Percentiles rank a stretch among this genome's conserved stretches.
phyloP scores from a whole-genome alignment of 495 filamentous ascomycete species.

The Aspergillus sparsus region DNA sequence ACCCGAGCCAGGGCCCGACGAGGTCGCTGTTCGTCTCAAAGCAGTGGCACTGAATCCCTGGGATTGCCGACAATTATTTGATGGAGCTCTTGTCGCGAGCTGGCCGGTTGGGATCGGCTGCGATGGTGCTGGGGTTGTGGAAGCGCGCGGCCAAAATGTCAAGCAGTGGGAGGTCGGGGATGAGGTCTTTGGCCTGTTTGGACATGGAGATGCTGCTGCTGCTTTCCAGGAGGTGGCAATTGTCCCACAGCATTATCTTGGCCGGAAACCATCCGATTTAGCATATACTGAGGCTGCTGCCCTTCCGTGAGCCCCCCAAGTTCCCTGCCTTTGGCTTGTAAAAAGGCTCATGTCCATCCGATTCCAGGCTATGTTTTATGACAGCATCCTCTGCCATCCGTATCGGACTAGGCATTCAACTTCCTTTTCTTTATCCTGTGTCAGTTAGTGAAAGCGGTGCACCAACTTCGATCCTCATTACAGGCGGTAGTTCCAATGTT shows the following conservation, averaged over 20 bases:
- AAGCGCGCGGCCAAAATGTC: neutral
- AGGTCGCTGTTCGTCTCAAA: slow-evolving; percentile 1
- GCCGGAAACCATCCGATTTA: neutral
- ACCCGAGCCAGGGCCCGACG: neutral
- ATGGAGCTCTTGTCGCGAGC: neutral
- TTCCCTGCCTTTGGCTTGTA: neutral
- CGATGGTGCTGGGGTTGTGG: neutral
- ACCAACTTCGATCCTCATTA: slow-evolving; percentile 1
- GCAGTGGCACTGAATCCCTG: neutral
- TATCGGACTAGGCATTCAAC: neutral
- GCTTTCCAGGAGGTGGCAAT: slow-evolving; percentile 8
- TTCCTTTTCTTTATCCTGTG: neutral
- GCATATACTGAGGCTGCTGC: neutral
- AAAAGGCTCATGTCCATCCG: neutral
- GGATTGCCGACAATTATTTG: neutral
- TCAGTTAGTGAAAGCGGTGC: neutral
- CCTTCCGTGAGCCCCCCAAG: slow-evolving; percentile 1
- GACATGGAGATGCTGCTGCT: neutral
- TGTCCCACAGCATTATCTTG: neutral
- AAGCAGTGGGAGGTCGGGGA: neutral
- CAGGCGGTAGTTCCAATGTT: slow-evolving; percentile 6
- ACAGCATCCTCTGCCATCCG: neutral
- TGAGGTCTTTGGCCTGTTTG: neutral
- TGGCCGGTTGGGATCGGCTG: slow-evolving; percentile 1
- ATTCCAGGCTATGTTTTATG: neutral